These are phyloP conservation scores for Zangia roseola DNA, from an alignment of 768 basidiomycete genomes.

Conservation along the genomic window DNA sequence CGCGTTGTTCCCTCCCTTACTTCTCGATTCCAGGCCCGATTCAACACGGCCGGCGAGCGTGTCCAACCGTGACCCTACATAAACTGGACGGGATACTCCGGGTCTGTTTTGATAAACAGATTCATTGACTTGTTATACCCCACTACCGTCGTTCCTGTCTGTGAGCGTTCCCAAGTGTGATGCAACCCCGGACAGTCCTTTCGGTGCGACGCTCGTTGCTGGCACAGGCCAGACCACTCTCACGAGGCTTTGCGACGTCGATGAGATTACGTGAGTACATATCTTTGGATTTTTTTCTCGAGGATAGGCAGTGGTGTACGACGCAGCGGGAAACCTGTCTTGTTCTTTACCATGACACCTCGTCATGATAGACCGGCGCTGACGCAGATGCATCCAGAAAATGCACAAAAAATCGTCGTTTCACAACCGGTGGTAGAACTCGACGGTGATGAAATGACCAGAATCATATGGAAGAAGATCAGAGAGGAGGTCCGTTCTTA, in stretches of 20 bases:
- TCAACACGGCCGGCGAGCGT: constrained; percentile 22
- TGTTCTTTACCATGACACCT: not conserved
- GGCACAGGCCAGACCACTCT: constrained; percentile 19
- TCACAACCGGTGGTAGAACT: constrained; percentile 91
- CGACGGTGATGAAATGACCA: constrained; percentile 98
- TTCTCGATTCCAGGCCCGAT: constrained; percentile 11
- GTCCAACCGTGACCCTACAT: constrained; percentile 15
- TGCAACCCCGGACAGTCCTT: constrained; percentile 25
- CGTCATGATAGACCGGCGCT: constrained; percentile 1
- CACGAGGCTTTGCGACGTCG: constrained; percentile 30
- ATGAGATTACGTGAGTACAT: constrained; percentile 28
- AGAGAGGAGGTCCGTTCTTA: constrained; percentile 73
- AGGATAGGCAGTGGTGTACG: not conserved
- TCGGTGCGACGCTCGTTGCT: constrained; percentile 24
- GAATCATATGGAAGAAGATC: constrained; percentile 99
- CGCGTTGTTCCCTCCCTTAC: constrained; percentile 14
- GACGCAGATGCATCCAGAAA: constrained; percentile 18
- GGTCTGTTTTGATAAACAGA: constrained; percentile 3
- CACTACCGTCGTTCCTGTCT: not conserved
- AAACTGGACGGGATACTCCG: constrained; percentile 8
- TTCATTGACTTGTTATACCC: constrained; percentile 14
- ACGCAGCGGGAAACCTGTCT: not conserved
- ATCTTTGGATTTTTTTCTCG: not conserved
- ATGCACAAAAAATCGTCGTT: constrained; percentile 64
- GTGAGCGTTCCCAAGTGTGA: constrained; percentile 3